Conservation (phyloP, 257 asterid species). For the Rauvolfia tetraphylla region DNA sequence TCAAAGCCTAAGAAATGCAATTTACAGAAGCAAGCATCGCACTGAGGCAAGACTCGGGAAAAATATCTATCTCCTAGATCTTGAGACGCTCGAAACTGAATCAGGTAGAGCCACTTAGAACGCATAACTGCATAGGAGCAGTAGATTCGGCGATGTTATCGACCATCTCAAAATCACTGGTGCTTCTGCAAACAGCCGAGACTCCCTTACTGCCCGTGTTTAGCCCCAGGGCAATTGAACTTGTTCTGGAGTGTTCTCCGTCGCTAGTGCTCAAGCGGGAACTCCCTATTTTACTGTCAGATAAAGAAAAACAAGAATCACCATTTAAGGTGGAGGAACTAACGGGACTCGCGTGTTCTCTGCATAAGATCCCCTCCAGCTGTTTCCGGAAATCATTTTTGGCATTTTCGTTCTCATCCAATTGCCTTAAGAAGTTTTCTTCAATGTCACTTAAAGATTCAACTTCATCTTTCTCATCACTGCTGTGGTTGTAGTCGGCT, state of each 20-base stretch:
- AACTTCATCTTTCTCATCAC: slow-evolving; percentile 55
- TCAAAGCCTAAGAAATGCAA: slow-evolving; percentile 29
- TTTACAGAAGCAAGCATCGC: slow-evolving; percentile 44
- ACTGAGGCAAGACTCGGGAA: neutral
- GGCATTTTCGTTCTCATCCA: slow-evolving; percentile 65
- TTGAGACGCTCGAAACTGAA: slow-evolving; percentile 8
- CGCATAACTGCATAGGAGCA: slow-evolving; percentile 17
- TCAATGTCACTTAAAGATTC: slow-evolving; percentile 78
- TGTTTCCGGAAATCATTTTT: slow-evolving; percentile 76
- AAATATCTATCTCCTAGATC: slow-evolving; percentile 20
- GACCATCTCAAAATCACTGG: slow-evolving; percentile 23
- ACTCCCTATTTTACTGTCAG: slow-evolving; percentile 47
- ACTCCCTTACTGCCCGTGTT: slow-evolving; percentile 15
- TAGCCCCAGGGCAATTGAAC: slow-evolving; percentile 17
- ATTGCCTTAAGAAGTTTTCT: slow-evolving; percentile 64
- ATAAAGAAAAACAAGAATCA: slow-evolving; percentile 38
- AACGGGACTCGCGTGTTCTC: slow-evolving; percentile 40
- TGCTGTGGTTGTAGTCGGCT: slow-evolving; percentile 33
- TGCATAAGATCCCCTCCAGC: slow-evolving; percentile 65
- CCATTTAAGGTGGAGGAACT: slow-evolving; percentile 35
- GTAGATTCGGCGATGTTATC: slow-evolving; percentile 30
- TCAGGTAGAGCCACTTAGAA: slow-evolving; percentile 19
- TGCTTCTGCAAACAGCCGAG: slow-evolving; percentile 14
- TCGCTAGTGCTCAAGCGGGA: slow-evolving; percentile 57
- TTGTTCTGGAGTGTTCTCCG: slow-evolving; percentile 54